phyloP scores from a whole-genome alignment of 495 filamentous ascomycete genomes.

The Melanomma pulvis-pyrius region DNA sequence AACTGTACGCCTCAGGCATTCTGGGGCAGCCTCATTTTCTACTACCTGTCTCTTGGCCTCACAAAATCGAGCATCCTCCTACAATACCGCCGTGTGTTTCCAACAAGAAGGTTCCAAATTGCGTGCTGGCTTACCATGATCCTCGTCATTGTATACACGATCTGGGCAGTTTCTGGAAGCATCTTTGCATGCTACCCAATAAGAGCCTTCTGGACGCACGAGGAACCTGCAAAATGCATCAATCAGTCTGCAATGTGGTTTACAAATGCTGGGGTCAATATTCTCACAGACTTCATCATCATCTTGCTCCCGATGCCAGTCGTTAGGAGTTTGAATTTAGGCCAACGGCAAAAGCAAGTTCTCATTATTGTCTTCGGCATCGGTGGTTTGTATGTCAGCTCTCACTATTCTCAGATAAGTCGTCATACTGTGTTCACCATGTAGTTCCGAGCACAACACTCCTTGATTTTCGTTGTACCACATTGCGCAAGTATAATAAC shows the following conservation, averaged over 20 bases:
- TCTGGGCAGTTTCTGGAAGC: conserved; percentile 39
- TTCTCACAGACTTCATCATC: conserved; percentile 55
- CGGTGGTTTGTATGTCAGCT: conserved; percentile 40
- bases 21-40: conserved; percentile 36
- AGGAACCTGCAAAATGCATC: conserved; percentile 45
- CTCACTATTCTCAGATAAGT: not conserved
- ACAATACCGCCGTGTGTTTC: conserved; percentile 40
- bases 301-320: conserved; percentile 46
- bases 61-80: conserved; percentile 42
- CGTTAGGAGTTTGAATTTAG: conserved; percentile 36
- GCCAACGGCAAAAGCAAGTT: conserved; percentile 36
- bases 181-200: conserved; percentile 44
- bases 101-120: conserved; percentile 27
- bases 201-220: conserved; percentile 46
- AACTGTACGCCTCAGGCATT: conserved; percentile 31
- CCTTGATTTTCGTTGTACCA: not conserved
- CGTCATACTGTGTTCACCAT: not conserved
- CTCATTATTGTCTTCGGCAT: conserved; percentile 41
- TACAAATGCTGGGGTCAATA: conserved; percentile 55
- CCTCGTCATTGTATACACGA: conserved; percentile 30
- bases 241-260: conserved; percentile 53
- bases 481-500: too few species aligned
- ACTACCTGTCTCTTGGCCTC: conserved; percentile 36
- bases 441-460: not conserved
- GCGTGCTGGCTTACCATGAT: conserved; percentile 32